Evolutionary conservation across 2,329 filamentous ascomycete genomes (phyloP).

Genomic region (Myrmaecium sp.): DNA sequence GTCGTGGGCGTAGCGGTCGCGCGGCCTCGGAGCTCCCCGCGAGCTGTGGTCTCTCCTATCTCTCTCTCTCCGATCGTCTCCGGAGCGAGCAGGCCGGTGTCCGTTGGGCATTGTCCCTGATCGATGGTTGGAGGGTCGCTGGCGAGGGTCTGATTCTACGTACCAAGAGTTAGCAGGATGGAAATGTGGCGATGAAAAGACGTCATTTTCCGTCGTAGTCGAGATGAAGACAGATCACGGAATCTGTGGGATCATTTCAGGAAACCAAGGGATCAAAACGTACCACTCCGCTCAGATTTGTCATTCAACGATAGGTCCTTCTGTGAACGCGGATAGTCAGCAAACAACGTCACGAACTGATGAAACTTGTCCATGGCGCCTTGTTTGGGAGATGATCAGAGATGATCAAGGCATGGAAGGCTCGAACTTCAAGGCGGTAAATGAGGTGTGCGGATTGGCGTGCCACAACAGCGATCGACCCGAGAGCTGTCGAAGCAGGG

Average conservation of each 20-base stretch:
- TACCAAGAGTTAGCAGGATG: too few species aligned
- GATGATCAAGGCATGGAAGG: conserved; percentile 1
- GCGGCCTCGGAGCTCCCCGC: conserved; percentile 21
- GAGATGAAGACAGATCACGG: too few species aligned
- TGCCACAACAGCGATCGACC: conserved; percentile 8
- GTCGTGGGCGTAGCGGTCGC: conserved; percentile 14
- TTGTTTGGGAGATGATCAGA: too few species aligned
- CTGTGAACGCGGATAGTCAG: conserved; percentile 33
- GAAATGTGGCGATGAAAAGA: too few species aligned
- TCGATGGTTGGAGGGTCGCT: too few species aligned
- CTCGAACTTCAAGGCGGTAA: conserved; percentile 1
- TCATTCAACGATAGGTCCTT: conserved; percentile 52
- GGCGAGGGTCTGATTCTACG: too few species aligned
- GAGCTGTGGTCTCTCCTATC: too few species aligned
- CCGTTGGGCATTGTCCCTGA: too few species aligned
- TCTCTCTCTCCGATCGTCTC: too few species aligned
- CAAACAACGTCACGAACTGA: conserved; percentile 21
- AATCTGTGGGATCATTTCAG: too few species aligned
- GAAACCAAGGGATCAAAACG: conserved; percentile 9
- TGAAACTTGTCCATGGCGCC: conserved; percentile 22
- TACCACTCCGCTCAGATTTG: conserved; percentile 26
- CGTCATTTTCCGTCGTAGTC: too few species aligned
- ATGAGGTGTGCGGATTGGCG: conserved; percentile 5
- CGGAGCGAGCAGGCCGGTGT: too few species aligned
- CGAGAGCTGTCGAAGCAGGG: conserved; percentile 6